These are phyloP conservation scores for Trichoderma lentiforme DNA, from an alignment of 2,329 filamentous ascomycete genomes.

Conservation along the genomic window DNA sequence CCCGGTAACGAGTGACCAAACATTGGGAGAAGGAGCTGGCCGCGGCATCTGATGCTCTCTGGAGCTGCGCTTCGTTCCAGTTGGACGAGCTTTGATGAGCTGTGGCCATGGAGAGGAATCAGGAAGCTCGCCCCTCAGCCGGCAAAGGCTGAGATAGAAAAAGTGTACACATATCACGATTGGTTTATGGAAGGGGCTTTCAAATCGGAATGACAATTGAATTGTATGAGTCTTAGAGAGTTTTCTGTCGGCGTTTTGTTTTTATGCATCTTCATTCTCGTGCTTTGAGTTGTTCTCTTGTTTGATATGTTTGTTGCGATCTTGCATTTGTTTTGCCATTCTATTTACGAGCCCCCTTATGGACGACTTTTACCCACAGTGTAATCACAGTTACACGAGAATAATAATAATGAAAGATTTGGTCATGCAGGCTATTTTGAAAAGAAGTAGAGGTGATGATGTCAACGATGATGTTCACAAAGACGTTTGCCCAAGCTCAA, in stretches of 20 bases:
- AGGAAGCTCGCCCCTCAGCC: constrained; percentile 18
- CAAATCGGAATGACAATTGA: constrained; percentile 29
- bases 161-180: constrained; percentile 44
- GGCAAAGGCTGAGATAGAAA: constrained; percentile 29
- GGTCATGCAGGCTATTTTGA: background rate
- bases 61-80: constrained; percentile 20
- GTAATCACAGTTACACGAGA: background rate
- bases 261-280: constrained; percentile 19
- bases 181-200: constrained; percentile 30
- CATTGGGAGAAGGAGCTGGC: background rate
- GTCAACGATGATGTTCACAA: background rate
- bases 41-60: constrained; percentile 1
- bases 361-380: background rate
- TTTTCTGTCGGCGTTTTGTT: background rate
- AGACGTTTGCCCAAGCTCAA: background rate
- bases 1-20: constrained; percentile 16
- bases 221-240: constrained; percentile 24
- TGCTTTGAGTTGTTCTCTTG: background rate
- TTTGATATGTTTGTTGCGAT: background rate
- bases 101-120: background rate
- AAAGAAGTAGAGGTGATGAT: background rate
- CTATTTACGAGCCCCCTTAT: background rate
- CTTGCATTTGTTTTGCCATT: background rate
- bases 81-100: background rate
- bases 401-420: background rate